These are phyloP conservation scores for Pseudocercospora crystallina DNA, from an alignment of 2,329 filamentous ascomycete genomes.

Conservation along the genomic window DNA sequence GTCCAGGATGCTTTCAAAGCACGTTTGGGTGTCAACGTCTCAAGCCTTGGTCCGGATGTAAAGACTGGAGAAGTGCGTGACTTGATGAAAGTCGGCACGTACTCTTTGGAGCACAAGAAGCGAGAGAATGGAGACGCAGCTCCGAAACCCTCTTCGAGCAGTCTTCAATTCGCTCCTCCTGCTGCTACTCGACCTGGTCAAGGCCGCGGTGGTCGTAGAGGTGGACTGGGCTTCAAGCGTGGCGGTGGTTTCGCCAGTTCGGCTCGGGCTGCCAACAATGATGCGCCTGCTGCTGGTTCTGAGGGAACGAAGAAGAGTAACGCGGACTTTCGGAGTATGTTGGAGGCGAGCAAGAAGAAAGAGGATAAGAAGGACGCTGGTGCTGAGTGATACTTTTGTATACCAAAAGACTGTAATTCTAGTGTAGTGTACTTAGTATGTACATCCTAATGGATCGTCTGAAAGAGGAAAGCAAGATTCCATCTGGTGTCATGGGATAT, in stretches of 20 bases:
- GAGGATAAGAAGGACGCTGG: slow-evolving; percentile 3
- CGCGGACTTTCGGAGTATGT: slow-evolving; percentile 57
- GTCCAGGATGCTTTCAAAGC: slow-evolving; percentile 71
- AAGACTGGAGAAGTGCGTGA: slow-evolving; percentile 54
- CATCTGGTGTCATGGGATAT: too few species aligned
- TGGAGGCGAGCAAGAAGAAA: slow-evolving; percentile 43
- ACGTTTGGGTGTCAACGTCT: slow-evolving; percentile 47
- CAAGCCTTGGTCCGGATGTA: slow-evolving; percentile 40
- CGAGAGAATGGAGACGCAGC: slow-evolving; percentile 27
- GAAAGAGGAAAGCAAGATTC: too few species aligned
- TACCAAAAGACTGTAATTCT: not conserved
- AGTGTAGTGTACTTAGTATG: slow-evolving; percentile 1
- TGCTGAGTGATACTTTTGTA: not conserved
- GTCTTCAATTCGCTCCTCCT: slow-evolving; percentile 19
- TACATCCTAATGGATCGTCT: not conserved
- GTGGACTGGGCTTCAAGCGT: slow-evolving; percentile 52
- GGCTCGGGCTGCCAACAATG: slow-evolving; percentile 10
- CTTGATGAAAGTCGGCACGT: slow-evolving; percentile 38
- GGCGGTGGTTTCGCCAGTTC: slow-evolving; percentile 32
- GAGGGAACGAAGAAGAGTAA: slow-evolving; percentile 53
- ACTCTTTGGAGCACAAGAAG: slow-evolving; percentile 35
- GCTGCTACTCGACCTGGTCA: slow-evolving; percentile 48
- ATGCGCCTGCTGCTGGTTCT: slow-evolving; percentile 23
- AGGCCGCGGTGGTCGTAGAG: slow-evolving; percentile 45
- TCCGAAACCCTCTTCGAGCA: slow-evolving; percentile 25